phyloP scores from a whole-genome alignment of 225 moss, liverwort and hornwort genomes.

The Lunularia cruciata region DNA sequence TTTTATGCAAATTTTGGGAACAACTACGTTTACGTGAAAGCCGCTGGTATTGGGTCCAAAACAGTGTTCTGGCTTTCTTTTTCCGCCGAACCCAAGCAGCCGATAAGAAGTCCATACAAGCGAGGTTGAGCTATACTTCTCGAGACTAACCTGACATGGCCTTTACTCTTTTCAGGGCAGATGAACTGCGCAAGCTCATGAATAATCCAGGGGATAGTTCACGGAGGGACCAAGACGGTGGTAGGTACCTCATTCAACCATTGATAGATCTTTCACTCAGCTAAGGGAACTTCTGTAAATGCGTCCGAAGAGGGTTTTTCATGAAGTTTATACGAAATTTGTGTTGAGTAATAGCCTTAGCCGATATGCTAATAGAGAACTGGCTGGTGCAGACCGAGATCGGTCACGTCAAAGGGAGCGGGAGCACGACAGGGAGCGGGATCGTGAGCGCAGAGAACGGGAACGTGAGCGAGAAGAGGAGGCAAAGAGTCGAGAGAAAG shows the following conservation, averaged over 20 bases:
- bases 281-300: too few relatives aligned
- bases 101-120: too few relatives aligned
- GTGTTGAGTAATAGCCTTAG: neutral
- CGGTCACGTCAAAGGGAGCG: slow-evolving; percentile 82
- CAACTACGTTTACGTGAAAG: too few relatives aligned
- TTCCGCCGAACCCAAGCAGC: too few relatives aligned
- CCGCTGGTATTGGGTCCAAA: too few relatives aligned
- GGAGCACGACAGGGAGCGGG: slow-evolving; percentile 88
- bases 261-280: neutral
- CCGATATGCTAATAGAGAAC: too few relatives aligned
- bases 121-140: too few relatives aligned
- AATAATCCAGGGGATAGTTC: slow-evolving; percentile 48
- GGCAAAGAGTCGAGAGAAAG: slow-evolving; percentile 80
- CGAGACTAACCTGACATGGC: neutral
- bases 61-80: too few relatives aligned
- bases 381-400: slow-evolving; percentile 10
- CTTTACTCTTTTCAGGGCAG: slow-evolving; percentile 47
- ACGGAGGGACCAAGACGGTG: slow-evolving; percentile 78
- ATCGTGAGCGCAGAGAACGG: slow-evolving; percentile 89
- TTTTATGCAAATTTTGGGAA: too few relatives aligned
- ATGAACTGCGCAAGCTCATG: slow-evolving; percentile 86
- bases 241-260: neutral
- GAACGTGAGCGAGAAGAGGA: slow-evolving; percentile 98
- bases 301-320: too few relatives aligned
- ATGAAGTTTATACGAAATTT: too few relatives aligned